Conservation (phyloP, 495 filamentous ascomycete genomes). For the Trichoderma gamsii region DNA sequence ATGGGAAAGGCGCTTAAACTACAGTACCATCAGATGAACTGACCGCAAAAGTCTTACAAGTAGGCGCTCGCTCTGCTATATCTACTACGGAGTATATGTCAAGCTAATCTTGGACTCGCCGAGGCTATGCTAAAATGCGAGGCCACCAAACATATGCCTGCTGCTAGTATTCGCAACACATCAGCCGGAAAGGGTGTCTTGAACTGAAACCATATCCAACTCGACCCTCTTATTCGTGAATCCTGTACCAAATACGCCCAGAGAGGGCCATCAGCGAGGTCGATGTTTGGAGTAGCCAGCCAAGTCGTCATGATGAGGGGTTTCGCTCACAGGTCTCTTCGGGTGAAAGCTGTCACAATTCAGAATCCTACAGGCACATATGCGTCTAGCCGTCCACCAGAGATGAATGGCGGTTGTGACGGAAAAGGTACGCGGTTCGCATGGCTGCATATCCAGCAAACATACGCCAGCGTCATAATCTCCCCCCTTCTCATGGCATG, state of each 20-base stretch:
- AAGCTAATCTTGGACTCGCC: no score
- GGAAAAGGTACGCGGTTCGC: conserved; percentile 6
- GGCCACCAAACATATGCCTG: no score
- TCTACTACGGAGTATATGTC: no score
- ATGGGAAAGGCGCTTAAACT: no score
- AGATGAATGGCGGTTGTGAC: not conserved
- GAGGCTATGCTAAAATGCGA: no score
- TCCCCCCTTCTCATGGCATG: not conserved
- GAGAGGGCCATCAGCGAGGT: not conserved
- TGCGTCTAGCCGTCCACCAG: not conserved
- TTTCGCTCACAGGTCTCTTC: not conserved
- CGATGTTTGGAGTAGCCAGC: not conserved
- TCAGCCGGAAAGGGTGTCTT: no score
- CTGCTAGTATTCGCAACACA: no score
- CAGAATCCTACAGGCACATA: not conserved
- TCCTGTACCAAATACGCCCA: not conserved
- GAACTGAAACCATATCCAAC: no score
- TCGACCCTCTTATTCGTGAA: not conserved
- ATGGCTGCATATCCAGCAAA: not conserved
- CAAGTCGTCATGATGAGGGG: not conserved
- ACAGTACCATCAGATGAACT: no score
- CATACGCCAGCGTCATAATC: not conserved
- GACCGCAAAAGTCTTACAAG: no score
- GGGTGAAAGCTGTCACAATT: not conserved
- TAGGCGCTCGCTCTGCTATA: no score